Percentiles rank a stretch among this genome's conserved stretches.
These are phyloP conservation scores for Boletellus emodensis DNA, from an alignment of 768 basidiomycete genomes.

Conservation along the genomic window DNA sequence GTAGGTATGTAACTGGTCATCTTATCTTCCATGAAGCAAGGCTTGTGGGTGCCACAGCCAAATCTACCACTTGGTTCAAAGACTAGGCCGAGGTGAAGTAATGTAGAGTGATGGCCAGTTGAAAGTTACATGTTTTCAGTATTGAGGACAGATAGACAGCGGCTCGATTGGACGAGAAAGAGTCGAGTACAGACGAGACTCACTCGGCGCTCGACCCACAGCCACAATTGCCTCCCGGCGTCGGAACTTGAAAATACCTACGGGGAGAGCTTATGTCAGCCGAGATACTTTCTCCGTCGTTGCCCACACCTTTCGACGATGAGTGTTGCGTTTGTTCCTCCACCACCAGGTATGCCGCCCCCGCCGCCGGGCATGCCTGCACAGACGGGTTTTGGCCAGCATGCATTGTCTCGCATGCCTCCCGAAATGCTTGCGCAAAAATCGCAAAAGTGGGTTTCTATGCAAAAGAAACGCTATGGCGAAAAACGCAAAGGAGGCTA, in stretches of 20 bases:
- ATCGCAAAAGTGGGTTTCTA: constrained; percentile 92
- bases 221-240: neutral
- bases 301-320: constrained; percentile 31
- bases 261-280: constrained; percentile 22
- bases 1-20: no score
- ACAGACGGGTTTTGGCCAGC: constrained; percentile 30
- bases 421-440: constrained; percentile 82
- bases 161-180: no score
- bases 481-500: constrained; percentile 87
- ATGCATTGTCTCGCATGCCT: constrained; percentile 43
- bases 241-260: constrained; percentile 23
- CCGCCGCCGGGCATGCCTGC: constrained; percentile 42
- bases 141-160: no score
- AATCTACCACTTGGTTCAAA: no score
- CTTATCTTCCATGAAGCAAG: no score
- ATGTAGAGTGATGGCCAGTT: no score
- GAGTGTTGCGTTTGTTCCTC: constrained; percentile 32
- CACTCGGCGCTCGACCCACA: no score
- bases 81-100: no score
- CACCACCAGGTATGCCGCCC: constrained; percentile 41
- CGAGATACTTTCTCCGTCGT: constrained; percentile 18
- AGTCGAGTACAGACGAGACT: no score
- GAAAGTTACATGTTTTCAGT: no score
- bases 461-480: constrained; percentile 90
- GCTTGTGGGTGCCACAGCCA: no score